These are phyloP conservation scores for Rhexocercosporidium sp. DNA, from an alignment of 2,329 filamentous ascomycete genomes.

Conservation along the genomic window DNA sequence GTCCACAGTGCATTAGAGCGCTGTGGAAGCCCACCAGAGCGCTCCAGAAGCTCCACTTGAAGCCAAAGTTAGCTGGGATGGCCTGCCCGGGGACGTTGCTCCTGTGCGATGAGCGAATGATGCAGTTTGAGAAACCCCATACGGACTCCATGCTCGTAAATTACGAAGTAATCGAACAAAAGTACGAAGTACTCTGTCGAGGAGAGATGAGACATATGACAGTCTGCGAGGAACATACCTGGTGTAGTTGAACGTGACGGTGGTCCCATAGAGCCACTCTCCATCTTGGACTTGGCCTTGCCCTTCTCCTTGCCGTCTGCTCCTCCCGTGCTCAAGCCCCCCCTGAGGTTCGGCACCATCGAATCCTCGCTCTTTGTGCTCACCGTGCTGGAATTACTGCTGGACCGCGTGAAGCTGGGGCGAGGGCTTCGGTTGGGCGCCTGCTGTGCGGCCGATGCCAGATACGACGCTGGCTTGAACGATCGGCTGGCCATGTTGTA, in stretches of 20 bases:
- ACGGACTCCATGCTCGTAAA: background rate
- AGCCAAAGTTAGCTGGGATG: background rate
- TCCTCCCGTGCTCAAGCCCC: conserved; percentile 19
- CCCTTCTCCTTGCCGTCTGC: conserved; percentile 20
- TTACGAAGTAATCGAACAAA: too few species aligned
- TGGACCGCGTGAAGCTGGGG: conserved; percentile 50
- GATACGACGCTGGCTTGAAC: conserved; percentile 53
- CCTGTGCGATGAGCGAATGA: conserved; percentile 11
- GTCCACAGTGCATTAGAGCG: conserved; percentile 4
- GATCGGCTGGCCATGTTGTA: conserved; percentile 54
- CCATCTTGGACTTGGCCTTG: background rate
- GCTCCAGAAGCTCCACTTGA: conserved; percentile 10
- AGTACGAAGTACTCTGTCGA: background rate
- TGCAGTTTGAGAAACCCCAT: background rate
- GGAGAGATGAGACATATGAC: background rate
- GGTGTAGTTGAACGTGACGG: conserved; percentile 19
- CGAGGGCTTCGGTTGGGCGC: conserved; percentile 48
- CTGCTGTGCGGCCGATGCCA: conserved; percentile 31
- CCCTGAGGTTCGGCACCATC: conserved; percentile 26
- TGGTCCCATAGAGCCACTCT: background rate
- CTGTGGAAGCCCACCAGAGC: conserved; percentile 3
- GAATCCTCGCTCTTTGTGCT: conserved; percentile 33
- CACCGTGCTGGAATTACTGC: conserved; percentile 45
- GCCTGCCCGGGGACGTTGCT: background rate
- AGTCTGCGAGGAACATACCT: conserved; percentile 25